These are phyloP conservation scores for Cladorrhinum sp. DNA, from an alignment of 2,329 filamentous ascomycete species.

Conservation along the genomic window DNA sequence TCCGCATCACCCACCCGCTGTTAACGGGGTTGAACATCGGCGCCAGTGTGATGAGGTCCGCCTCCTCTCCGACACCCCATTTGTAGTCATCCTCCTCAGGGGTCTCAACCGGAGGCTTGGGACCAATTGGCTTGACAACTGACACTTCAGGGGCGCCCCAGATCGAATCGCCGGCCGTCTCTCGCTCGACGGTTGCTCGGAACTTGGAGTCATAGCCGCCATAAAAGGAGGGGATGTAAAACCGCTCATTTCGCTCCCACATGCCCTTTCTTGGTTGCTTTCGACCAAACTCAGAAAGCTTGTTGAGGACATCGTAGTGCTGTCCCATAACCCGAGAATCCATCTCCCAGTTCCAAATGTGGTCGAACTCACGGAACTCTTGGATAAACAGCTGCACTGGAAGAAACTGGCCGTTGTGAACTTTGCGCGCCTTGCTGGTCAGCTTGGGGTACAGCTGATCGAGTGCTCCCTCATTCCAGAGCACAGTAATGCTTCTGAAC, in stretches of 20 bases:
- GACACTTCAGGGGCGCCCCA: constrained; percentile 65
- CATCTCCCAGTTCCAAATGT: constrained; percentile 85
- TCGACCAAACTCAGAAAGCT: constrained; percentile 59
- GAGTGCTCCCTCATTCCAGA: constrained; percentile 75
- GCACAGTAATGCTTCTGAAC: constrained; percentile 65
- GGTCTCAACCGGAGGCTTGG: constrained; percentile 25
- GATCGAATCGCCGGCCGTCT: constrained; percentile 52
- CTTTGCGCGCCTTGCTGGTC: constrained; percentile 51
- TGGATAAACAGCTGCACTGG: constrained; percentile 73
- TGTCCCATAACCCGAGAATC: constrained; percentile 77
- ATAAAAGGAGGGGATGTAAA: constrained; percentile 67
- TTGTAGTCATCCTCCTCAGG: constrained; percentile 29
- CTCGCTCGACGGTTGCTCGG: constrained; percentile 58
- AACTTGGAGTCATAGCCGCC: constrained; percentile 67
- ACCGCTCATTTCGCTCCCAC: constrained; percentile 71
- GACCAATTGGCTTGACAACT: constrained; percentile 60
- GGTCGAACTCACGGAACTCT: constrained; percentile 76
- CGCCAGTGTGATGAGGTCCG: constrained; percentile 54
- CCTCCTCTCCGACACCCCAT: constrained; percentile 34
- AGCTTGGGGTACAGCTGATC: constrained; percentile 73
- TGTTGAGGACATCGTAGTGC: constrained; percentile 74
- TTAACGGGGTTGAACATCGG: constrained; percentile 74
- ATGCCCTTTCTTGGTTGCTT: constrained; percentile 68
- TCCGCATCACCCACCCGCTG: constrained; percentile 69
- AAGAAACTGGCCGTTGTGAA: constrained; percentile 65